phyloP scores from a whole-genome alignment of 129 eudicot genomes.

The Chrysanthemum seticuspe region DNA sequence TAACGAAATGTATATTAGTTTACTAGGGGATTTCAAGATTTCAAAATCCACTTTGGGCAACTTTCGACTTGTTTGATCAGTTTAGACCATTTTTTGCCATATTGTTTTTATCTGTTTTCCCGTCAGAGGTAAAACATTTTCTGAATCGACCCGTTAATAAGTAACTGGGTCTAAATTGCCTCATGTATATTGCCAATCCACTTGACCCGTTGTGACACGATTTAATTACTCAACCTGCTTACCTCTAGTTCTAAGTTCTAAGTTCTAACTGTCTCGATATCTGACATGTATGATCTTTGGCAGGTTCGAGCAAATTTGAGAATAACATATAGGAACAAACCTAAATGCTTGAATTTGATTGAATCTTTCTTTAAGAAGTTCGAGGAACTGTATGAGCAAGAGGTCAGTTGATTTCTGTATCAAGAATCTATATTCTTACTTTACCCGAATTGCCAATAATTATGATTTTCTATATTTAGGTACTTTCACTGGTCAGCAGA shows the following conservation, averaged over 20 bases:
- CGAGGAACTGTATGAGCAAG: conserved; percentile 65
- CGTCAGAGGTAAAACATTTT: too few species aligned
- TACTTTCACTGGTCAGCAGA: conserved; percentile 57
- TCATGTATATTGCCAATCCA: too few species aligned
- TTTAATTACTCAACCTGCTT: neutral
- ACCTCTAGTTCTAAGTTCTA: neutral
- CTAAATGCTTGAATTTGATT: conserved; percentile 48
- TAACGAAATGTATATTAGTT: too few species aligned
- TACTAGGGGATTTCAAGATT: too few species aligned
- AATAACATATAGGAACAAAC: conserved; percentile 49
- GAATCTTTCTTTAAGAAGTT: conserved; percentile 55
- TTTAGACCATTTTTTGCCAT: too few species aligned
- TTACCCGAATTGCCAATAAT: conserved; percentile 3
- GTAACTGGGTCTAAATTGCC: too few species aligned
- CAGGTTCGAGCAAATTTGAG: conserved; percentile 82
- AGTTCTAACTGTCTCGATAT: neutral
- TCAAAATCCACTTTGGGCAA: too few species aligned
- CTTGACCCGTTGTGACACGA: too few species aligned
- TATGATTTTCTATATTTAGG: conserved; percentile 36
- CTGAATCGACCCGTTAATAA: too few species aligned
- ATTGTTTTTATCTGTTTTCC: too few species aligned
- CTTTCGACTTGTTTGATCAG: too few species aligned
- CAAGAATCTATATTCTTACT: neutral
- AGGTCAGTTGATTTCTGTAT: conserved; percentile 49
- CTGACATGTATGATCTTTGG: conserved; percentile 30